Evolutionary conservation across 1,139 yeast genomes (phyloP).

Genomic region (Protomyces inundatus): DNA sequence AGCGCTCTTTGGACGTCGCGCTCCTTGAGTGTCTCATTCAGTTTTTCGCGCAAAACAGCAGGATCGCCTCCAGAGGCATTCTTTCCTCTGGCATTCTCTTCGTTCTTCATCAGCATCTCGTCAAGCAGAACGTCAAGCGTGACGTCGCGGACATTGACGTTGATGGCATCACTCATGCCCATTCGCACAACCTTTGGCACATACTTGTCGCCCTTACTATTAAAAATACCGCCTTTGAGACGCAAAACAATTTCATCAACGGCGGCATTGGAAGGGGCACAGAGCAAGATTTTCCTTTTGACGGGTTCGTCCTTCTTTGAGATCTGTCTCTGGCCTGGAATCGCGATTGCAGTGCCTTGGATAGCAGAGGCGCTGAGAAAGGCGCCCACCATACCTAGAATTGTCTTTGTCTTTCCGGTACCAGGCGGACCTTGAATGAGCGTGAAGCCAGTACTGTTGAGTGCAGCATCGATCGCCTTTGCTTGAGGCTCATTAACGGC

Average conservation of each 20-base stretch:
- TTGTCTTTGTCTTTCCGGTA: conserved; percentile 97
- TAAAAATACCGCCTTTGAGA: conserved; percentile 64
- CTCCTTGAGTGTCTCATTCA: conserved; percentile 49
- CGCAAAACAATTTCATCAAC: conserved; percentile 94
- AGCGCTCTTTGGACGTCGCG: conserved; percentile 48
- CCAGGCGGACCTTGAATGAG: conserved; percentile 98
- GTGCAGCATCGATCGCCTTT: conserved; percentile 71
- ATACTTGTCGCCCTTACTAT: conserved; percentile 45
- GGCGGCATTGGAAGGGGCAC: conserved; percentile 99
- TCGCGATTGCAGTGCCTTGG: conserved; percentile 38
- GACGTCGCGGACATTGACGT: conserved; percentile 71
- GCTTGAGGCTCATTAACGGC: conserved; percentile 86
- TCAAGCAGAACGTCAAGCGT: conserved; percentile 87
- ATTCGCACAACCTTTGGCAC: conserved; percentile 76
- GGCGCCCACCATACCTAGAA: conserved; percentile 83
- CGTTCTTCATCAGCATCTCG: conserved; percentile 46
- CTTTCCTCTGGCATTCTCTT: conserved; percentile 37
- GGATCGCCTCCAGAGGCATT: conserved; percentile 39
- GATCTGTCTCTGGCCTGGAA: conserved; percentile 38
- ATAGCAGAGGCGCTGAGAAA: conserved; percentile 48
- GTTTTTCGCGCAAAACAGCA: conserved; percentile 50
- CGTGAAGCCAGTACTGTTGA: conserved; percentile 66
- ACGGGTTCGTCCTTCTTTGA: conserved; percentile 34
- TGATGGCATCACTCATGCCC: conserved; percentile 86
- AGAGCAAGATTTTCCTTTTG: conserved; percentile 59